Conservation (phyloP, 176 grass and related monocot species). For the Cenchrus americanus region DNA sequence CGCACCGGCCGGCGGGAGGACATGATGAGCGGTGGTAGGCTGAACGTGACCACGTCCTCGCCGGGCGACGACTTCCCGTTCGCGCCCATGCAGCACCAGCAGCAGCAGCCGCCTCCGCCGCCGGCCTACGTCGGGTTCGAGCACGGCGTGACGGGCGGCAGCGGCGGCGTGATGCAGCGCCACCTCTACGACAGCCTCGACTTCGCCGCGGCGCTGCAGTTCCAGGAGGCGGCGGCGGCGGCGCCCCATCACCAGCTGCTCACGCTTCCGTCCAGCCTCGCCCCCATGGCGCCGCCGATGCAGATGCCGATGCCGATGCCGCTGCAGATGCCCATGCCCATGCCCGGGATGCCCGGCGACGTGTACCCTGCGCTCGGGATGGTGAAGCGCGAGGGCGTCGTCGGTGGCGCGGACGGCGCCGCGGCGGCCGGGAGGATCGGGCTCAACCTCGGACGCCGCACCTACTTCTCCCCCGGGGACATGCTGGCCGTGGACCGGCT, state of each 20-base stretch:
- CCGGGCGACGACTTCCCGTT: conserved; percentile 46
- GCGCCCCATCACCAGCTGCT: conserved; percentile 47
- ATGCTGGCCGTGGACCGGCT: conserved; percentile 63
- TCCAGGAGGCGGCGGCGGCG: conserved; percentile 32
- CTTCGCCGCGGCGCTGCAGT: conserved; percentile 54
- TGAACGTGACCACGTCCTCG: conserved; percentile 38
- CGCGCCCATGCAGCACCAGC: conserved; percentile 44
- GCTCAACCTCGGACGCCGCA: conserved; percentile 80
- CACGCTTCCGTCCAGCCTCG: conserved; percentile 34
- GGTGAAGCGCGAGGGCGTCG: conserved; percentile 71
- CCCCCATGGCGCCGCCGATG: conserved; percentile 34
- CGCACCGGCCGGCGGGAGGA: neutral
- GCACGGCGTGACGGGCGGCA: conserved; percentile 7
- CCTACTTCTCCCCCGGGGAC: conserved; percentile 81
- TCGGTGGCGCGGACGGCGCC: neutral
- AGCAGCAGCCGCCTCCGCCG: neutral
- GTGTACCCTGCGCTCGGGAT: conserved; percentile 57
- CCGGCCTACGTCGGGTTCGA: conserved; percentile 51
- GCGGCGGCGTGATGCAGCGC: conserved; percentile 32
- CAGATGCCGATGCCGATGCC: conserved; percentile 35
- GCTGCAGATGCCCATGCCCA: conserved; percentile 45
- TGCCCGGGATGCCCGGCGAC: conserved; percentile 25
- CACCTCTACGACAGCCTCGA: conserved; percentile 43
- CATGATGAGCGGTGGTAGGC: conserved; percentile 55
- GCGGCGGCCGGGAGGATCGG: conserved; percentile 54